phyloP scores from a whole-genome alignment of 768 basidiomycete genomes.

The Artomyces pyxidatus region DNA sequence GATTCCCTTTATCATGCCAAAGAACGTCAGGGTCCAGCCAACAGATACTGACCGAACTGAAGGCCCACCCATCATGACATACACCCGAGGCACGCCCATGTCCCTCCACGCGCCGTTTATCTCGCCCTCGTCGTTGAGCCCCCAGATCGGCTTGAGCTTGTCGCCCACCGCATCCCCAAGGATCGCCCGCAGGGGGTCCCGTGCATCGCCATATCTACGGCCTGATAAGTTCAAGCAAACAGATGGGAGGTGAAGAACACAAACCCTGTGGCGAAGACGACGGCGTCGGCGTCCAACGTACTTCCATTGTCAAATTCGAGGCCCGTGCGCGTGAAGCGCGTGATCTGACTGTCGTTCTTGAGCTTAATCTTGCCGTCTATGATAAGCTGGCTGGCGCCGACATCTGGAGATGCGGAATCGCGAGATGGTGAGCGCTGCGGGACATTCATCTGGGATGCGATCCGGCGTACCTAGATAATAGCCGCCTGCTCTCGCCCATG shows the following conservation, averaged over 20 bases:
- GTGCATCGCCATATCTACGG: conserved; percentile 38
- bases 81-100: conserved; percentile 43
- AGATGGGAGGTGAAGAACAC: background rate
- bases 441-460: background rate
- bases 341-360: conserved; percentile 34
- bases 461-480: conserved; percentile 53
- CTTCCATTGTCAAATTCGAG: conserved; percentile 34
- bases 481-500: conserved; percentile 41
- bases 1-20: conserved; percentile 32
- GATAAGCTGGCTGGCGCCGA: conserved; percentile 33
- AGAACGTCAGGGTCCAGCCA: background rate
- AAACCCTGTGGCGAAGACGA: conserved; percentile 42
- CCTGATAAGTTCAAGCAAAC: background rate
- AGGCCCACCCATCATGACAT: conserved; percentile 49
- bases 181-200: conserved; percentile 31
- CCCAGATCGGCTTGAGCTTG: conserved; percentile 49
- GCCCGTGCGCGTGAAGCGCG: conserved; percentile 30
- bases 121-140: conserved; percentile 59
- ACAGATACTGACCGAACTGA: background rate
- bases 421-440: background rate
- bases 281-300: conserved; percentile 38
- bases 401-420: conserved; percentile 26
- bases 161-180: conserved; percentile 38
- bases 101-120: conserved; percentile 42
- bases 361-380: conserved; percentile 41